Base-by-base conservation (phyloP, 352 stramenopile species). In the Stramenopiles sp. region DNA sequence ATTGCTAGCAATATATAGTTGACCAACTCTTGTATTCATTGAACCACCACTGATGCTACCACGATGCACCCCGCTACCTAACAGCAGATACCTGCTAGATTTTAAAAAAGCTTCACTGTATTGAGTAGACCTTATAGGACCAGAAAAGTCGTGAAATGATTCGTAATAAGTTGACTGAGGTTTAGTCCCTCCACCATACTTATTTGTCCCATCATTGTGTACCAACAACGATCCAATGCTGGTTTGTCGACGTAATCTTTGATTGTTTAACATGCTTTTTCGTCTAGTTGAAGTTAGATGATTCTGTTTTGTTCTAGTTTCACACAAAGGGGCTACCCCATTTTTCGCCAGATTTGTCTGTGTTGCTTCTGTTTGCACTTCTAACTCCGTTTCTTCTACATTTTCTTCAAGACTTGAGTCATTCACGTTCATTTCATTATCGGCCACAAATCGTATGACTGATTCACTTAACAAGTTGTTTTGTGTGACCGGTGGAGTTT, bases 71-170 rank as follows among this genome's bases (percentile, higher is more conserved):
- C 4, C 71, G 8, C 30, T 33, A 33, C 71, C 71, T 78, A 78
- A 14, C 71, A 78, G 14, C 4, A 78, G 31, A 78, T 33, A 33
- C 22, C 30, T 4, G 55, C 27, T 27, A 22, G 55, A 71, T n/a
- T n/a, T n/a, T n/a, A n/a, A n/a, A n/a, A n/a, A n/a, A n/a, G 4
- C 14, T 14, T 14, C 39, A 14, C 39, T 55, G 4, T 33, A 14
- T 4, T 33, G 1, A 78, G 4, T 33, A 33, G 4, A 14, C 22
- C 22, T 4, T 14, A 14, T 33, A 14, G 30, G 30, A 4, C 4
- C 31, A 33, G 71, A 78, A 78, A 78, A 78, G 31, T 78, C 71
- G 22, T 78, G 71, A 33, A 78, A 78, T 4, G 71, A 33, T 8
- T 78, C 71, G 22, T 31, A 31, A 78, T 78, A 78, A 8, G 71